A percentile compares a stretch with the other conserved stretches of the same genome.
Evolutionary conservation across 345 rosid genomes (phyloP).

Genomic region (Brassica rapa): DNA sequence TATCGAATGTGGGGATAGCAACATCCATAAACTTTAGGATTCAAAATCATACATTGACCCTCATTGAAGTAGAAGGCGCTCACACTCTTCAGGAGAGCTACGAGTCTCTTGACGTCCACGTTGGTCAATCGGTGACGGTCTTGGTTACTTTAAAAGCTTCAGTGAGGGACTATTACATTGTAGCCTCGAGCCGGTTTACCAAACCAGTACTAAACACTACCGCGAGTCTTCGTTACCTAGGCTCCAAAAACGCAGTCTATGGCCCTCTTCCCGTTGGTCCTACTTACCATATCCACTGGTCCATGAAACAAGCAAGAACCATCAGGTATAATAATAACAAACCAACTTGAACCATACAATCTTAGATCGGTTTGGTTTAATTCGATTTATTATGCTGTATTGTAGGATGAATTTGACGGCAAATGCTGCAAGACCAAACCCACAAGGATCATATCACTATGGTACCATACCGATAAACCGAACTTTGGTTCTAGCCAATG

Average conservation of each 20-base stretch:
- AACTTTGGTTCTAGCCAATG: slow-evolving; percentile 54
- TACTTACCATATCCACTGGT: slow-evolving; percentile 72
- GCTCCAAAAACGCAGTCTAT: slow-evolving; percentile 55
- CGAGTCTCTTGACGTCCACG: slow-evolving; percentile 73
- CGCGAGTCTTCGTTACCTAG: slow-evolving; percentile 71
- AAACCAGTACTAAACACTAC: slow-evolving; percentile 52
- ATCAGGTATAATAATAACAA: slow-evolving; percentile 47
- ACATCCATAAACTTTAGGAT: slow-evolving; percentile 81
- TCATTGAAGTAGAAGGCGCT: slow-evolving; percentile 90
- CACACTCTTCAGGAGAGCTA: slow-evolving; percentile 70
- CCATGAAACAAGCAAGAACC: slow-evolving; percentile 90
- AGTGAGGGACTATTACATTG: slow-evolving; percentile 60
- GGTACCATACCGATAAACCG: slow-evolving; percentile 51
- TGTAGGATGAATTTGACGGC: slow-evolving; percentile 79
- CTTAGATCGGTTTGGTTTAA: not conserved
- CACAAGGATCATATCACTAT: slow-evolving; percentile 91
- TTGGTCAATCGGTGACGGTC: slow-evolving; percentile 70
- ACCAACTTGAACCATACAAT: not conserved
- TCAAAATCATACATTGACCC: slow-evolving; percentile 68
- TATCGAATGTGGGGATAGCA: slow-evolving; percentile 72
- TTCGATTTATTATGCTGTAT: not conserved
- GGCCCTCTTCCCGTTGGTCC: slow-evolving; percentile 67
- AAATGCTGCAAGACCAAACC: slow-evolving; percentile 94
- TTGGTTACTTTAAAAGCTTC: slow-evolving; percentile 50
- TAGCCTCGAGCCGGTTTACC: slow-evolving; percentile 81